Percentiles rank a stretch among this genome's conserved stretches.
Conservation (phyloP, 345 rosid species). For the Stellera chamaejasme region DNA sequence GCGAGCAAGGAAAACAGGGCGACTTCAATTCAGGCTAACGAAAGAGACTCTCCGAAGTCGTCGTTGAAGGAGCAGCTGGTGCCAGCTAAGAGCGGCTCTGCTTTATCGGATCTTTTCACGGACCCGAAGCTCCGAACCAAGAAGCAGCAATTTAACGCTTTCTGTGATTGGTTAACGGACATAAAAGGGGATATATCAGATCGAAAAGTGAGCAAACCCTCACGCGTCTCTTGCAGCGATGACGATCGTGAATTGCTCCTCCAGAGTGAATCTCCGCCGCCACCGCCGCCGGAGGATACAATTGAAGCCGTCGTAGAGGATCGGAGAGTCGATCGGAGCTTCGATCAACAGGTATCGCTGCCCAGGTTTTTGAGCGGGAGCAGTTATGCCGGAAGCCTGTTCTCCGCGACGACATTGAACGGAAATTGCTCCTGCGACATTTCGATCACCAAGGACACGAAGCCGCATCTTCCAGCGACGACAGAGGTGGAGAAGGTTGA, state of each 20-base stretch:
- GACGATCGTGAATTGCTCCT: conserved; percentile 31
- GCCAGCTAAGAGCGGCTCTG: conserved; percentile 11
- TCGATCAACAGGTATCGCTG: conserved; percentile 62
- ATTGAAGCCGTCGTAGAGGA: conserved; percentile 16
- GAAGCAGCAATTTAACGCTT: conserved; percentile 57
- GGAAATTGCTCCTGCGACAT: conserved; percentile 46
- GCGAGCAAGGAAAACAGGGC: conserved; percentile 1
- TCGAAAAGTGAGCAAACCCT: conserved; percentile 25
- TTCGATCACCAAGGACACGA: conserved; percentile 14
- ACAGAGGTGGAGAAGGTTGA: conserved; percentile 25
- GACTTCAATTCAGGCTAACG: conserved; percentile 7
- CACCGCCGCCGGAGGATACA: conserved; percentile 15
- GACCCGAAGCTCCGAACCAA: conserved; percentile 34
- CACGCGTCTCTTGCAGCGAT: conserved; percentile 23
- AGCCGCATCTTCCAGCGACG: conserved; percentile 29
- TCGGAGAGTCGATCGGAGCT: conserved; percentile 36
- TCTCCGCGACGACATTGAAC: conserved; percentile 73
- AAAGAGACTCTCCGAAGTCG: conserved; percentile 26
- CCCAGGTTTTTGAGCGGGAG: conserved; percentile 80
- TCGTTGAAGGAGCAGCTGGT: conserved; percentile 10
- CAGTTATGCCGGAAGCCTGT: conserved; percentile 72
- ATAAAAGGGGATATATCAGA: conserved; percentile 33
- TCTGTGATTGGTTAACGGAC: conserved; percentile 59
- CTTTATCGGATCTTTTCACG: conserved; percentile 52
- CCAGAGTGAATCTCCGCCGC: conserved; percentile 25